Evolutionary conservation across 2,329 filamentous ascomycete species (phyloP).

Genomic region (Colletotrichum lindemuthianum): DNA sequence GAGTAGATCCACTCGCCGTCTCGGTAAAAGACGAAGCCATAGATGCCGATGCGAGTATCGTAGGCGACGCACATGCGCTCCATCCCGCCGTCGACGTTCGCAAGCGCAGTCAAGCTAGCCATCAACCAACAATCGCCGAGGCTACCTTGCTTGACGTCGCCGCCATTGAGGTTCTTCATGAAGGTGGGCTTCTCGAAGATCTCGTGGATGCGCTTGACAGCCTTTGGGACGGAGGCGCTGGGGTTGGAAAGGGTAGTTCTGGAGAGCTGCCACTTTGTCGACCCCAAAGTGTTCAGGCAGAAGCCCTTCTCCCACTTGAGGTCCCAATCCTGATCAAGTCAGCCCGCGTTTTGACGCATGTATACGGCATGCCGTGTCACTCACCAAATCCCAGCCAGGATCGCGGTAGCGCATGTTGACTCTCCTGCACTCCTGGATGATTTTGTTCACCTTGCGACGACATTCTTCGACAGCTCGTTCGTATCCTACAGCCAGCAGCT

Average conservation of each 20-base stretch:
- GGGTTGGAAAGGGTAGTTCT: slow-evolving; percentile 56
- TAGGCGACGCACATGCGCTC: slow-evolving; percentile 80
- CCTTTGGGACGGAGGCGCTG: slow-evolving; percentile 69
- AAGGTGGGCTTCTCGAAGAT: slow-evolving; percentile 81
- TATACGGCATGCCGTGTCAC: slow-evolving; percentile 40
- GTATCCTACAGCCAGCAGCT: slow-evolving; percentile 69
- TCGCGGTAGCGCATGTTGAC: slow-evolving; percentile 85
- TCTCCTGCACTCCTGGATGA: slow-evolving; percentile 72
- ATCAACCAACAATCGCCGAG: slow-evolving; percentile 88
- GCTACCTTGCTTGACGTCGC: slow-evolving; percentile 81
- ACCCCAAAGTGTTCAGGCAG: slow-evolving; percentile 63
- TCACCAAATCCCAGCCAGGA: slow-evolving; percentile 67
- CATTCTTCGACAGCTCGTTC: slow-evolving; percentile 73
- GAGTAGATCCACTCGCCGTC: slow-evolving; percentile 94
- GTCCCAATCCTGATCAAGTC: slow-evolving; percentile 65
- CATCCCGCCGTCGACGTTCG: slow-evolving; percentile 76
- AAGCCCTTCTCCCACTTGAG: slow-evolving; percentile 72
- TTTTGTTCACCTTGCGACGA: slow-evolving; percentile 68
- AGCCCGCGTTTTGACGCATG: neutral
- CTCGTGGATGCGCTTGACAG: slow-evolving; percentile 79
- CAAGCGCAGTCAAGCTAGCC: slow-evolving; percentile 79
- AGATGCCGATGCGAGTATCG: slow-evolving; percentile 80
- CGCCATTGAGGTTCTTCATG: slow-evolving; percentile 70
- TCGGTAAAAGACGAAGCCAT: slow-evolving; percentile 88
- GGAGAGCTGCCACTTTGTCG: slow-evolving; percentile 62